Evolutionary conservation across 345 rosid genomes (phyloP), one percentile per base, ranked within the genome.

Genomic region (Citrus trifoliata): DNA sequence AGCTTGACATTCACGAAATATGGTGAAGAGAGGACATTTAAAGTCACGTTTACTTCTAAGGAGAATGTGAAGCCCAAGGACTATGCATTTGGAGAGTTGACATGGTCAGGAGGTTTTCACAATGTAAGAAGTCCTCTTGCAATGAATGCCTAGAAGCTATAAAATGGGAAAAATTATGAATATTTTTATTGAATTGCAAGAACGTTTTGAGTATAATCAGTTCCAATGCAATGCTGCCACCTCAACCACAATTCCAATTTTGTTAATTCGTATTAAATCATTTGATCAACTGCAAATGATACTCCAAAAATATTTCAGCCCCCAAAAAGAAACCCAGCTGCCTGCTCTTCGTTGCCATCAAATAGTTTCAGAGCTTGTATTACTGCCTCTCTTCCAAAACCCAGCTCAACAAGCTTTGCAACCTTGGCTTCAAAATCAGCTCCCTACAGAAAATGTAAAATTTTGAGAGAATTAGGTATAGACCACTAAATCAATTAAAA

Each of bases 311-410:
- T 10, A 46, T 61, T 79, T 90, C 82, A 96, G 73, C 97, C 92
- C 42, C 94, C 99, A 59, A 96, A 96, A 69, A 94, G 98, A 85
- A 89, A 94, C 24, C 95, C 97, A 33, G 98, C 99, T 16, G 98
- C 99, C 81, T 93, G 99, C 51, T 96, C 99, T 85, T 96, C 99
- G 66, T 93, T 94, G 70, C 95, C 98, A 30, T 90, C 77, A 75
- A 88, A 94, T 60, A 94, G 78, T 85, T 86, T 87, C n/a, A 96
- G 97, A 58, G 99, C 98, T 84, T 94, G 95, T 35, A 90, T 61
- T 58, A 90, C 99, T 60, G 92, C 91, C n/a, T 87, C 93, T 59
- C 98, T 91, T 40, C 85, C 76, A 74, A 96, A 96, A 0, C 99
- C 98, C 21, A 96, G 86, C 83, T 94, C 98, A 74, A 90, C 93